These are phyloP conservation scores for Rhizopogon vinicolor DNA, from an alignment of 768 basidiomycete species.

Conservation along the genomic window DNA sequence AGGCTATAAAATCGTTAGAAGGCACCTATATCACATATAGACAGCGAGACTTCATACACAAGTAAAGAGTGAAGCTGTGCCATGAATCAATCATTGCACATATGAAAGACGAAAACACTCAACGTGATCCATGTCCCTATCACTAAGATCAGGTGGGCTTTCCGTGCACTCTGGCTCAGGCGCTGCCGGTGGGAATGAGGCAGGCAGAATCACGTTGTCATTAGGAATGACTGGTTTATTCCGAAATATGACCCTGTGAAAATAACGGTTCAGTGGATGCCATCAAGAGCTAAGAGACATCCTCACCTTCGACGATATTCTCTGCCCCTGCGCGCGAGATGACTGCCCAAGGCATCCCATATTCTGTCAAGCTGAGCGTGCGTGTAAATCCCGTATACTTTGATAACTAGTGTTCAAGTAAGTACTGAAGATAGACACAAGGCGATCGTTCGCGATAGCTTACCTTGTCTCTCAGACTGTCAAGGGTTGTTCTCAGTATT, in stretches of 20 bases:
- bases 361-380: constrained; percentile 43
- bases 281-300: not conserved
- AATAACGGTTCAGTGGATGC: not conserved
- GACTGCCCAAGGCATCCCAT: constrained; percentile 42
- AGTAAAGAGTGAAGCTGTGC: constrained; percentile 52
- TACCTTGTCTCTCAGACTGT: constrained; percentile 38
- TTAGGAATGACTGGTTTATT: constrained; percentile 28
- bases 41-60: constrained; percentile 35
- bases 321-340: constrained; percentile 38
- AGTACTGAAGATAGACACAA: not conserved
- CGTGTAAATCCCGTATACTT: constrained; percentile 47
- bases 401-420: constrained; percentile 30
- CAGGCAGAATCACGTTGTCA: constrained; percentile 44
- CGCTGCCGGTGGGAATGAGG: constrained; percentile 43
- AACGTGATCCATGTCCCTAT: constrained; percentile 47
- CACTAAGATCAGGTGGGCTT: constrained; percentile 29
- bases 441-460: not conserved
- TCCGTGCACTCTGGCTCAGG: constrained; percentile 11
- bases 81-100: not conserved
- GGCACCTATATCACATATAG: constrained; percentile 1
- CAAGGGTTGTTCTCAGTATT: not conserved
- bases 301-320: constrained; percentile 50
- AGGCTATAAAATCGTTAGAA: constrained; percentile 41
- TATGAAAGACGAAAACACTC: not conserved
- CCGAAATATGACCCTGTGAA: constrained; percentile 42